These are phyloP conservation scores for Ramaria rubella DNA, from an alignment of 768 basidiomycete genomes.

Conservation along the genomic window DNA sequence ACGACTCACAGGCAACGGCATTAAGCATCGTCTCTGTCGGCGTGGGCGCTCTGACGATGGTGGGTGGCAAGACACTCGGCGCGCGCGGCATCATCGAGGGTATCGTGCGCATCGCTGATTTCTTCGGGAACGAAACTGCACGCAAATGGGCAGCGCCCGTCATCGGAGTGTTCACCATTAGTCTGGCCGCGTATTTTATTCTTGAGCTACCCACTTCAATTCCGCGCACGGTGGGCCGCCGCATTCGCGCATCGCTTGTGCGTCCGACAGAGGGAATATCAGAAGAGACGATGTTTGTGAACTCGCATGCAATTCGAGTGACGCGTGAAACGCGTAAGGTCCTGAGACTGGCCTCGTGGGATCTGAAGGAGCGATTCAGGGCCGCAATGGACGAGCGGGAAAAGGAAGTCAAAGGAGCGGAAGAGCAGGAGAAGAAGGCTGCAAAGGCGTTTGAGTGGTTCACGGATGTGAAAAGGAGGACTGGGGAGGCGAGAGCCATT, in stretches of 20 bases:
- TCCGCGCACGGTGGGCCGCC: conserved; percentile 82
- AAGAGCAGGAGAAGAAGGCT: conserved; percentile 69
- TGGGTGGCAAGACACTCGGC: conserved; percentile 78
- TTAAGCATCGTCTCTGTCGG: conserved; percentile 70
- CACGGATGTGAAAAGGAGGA: conserved; percentile 41
- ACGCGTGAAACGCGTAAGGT: conserved; percentile 89
- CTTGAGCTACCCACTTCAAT: conserved; percentile 84
- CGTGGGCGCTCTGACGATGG: conserved; percentile 82
- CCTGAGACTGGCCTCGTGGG: conserved; percentile 84
- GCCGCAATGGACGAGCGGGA: conserved; percentile 72
- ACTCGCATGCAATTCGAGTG: conserved; percentile 63
- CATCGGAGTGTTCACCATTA: conserved; percentile 67
- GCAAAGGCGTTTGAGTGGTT: conserved; percentile 70
- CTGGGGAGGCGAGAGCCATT: not conserved
- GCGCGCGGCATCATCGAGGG: conserved; percentile 73
- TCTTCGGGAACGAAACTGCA: conserved; percentile 72
- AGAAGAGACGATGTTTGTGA: conserved; percentile 49
- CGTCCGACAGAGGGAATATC: conserved; percentile 40
- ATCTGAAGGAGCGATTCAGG: conserved; percentile 75
- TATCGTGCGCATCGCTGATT: conserved; percentile 63
- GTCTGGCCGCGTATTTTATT: conserved; percentile 73
- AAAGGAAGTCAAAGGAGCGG: conserved; percentile 69
- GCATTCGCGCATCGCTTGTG: conserved; percentile 62
- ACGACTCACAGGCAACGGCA: conserved; percentile 49
- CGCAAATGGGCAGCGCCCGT: conserved; percentile 87